These are phyloP conservation scores for Metarhizium sp. DNA, from an alignment of 2,329 filamentous ascomycete genomes.

Conservation along the genomic window DNA sequence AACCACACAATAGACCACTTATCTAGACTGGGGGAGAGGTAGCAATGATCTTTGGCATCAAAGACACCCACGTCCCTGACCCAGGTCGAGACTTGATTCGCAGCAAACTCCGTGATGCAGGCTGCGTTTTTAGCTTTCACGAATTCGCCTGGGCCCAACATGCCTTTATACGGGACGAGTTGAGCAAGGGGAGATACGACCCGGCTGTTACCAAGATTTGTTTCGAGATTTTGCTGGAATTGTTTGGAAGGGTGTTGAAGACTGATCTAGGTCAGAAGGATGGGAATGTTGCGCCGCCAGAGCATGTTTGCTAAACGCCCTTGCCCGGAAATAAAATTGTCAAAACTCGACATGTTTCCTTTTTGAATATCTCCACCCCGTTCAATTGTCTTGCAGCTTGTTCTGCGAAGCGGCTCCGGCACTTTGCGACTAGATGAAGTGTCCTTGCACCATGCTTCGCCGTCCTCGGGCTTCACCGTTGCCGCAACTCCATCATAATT, in stretches of 20 bases:
- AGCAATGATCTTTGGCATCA: slow-evolving; percentile 84
- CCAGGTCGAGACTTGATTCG: slow-evolving; percentile 76
- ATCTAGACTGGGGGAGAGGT: slow-evolving; percentile 70
- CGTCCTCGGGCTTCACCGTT: too few relatives aligned
- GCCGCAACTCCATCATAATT: too few relatives aligned
- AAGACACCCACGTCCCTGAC: slow-evolving; percentile 82
- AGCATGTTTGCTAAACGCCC: slow-evolving; percentile 59
- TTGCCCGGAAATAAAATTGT: background rate
- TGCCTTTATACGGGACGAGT: slow-evolving; percentile 87
- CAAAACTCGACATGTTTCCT: too few relatives aligned
- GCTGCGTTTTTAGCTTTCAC: slow-evolving; percentile 69
- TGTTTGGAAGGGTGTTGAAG: slow-evolving; percentile 72
- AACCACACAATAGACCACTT: slow-evolving; percentile 46
- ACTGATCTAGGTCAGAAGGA: slow-evolving; percentile 65
- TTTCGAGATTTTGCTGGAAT: slow-evolving; percentile 81
- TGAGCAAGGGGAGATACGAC: slow-evolving; percentile 90
- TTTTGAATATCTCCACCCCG: too few relatives aligned
- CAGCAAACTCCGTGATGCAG: slow-evolving; percentile 67
- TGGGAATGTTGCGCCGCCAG: slow-evolving; percentile 50
- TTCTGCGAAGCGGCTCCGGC: too few relatives aligned
- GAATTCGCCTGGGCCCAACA: slow-evolving; percentile 92
- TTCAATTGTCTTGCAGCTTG: too few relatives aligned
- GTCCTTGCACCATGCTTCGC: too few relatives aligned
- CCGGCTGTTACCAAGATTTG: slow-evolving; percentile 78
- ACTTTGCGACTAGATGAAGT: too few relatives aligned